phyloP scores from a whole-genome alignment of 2,329 filamentous ascomycete species.

The Pyricularia sp. region DNA sequence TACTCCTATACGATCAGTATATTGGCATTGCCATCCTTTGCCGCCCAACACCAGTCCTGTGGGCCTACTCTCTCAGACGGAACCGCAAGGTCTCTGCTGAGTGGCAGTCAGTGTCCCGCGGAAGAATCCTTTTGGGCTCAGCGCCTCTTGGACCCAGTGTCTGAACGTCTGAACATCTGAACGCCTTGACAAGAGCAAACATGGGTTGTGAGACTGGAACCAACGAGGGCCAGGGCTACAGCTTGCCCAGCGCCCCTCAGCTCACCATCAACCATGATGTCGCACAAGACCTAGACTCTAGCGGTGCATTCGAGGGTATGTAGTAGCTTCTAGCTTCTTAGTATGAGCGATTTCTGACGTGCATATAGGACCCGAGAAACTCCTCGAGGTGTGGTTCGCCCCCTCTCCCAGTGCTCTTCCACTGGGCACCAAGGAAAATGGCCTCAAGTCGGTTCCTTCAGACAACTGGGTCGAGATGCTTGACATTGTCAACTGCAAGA shows the following conservation, averaged over 20 bases:
- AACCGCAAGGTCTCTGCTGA: slow-evolving; percentile 91
- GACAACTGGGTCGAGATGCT: slow-evolving; percentile 95
- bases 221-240: background rate
- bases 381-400: slow-evolving; percentile 97
- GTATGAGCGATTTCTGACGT: background rate
- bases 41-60: slow-evolving; percentile 55
- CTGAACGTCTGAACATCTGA: slow-evolving; percentile 2
- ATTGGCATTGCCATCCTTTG: slow-evolving; percentile 13
- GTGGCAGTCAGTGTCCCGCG: slow-evolving; percentile 95
- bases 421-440: slow-evolving; percentile 58
- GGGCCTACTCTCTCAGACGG: slow-evolving; percentile 97
- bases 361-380: slow-evolving; percentile 74
- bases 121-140: slow-evolving; percentile 33
- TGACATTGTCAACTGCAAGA: slow-evolving; percentile 96
- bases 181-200: background rate
- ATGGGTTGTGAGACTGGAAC: background rate
- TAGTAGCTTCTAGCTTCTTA: background rate
- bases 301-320: slow-evolving; percentile 88
- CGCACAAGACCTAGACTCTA: slow-evolving; percentile 84
- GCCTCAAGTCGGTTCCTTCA: slow-evolving; percentile 75
- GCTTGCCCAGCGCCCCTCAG: slow-evolving; percentile 75
- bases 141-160: slow-evolving; percentile 1
- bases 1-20: slow-evolving; percentile 12
- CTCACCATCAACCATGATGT: slow-evolving; percentile 96
- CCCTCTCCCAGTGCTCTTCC: slow-evolving; percentile 67